phyloP scores from a whole-genome alignment of 2,329 filamentous ascomycete genomes.

The Beauveria bassiana region DNA sequence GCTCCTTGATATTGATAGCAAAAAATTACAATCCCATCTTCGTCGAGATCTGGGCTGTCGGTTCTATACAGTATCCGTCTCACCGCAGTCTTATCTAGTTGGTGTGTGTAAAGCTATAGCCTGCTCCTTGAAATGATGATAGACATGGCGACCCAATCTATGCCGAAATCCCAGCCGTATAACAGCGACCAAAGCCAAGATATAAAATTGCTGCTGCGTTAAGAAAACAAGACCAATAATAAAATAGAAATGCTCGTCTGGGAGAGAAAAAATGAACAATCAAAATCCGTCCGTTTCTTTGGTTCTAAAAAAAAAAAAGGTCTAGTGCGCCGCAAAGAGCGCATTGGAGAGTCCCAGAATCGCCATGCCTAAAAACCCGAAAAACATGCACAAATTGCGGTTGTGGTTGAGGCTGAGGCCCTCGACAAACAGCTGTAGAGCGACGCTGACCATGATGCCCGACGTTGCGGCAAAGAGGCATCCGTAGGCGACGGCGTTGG shows the following conservation, averaged over 20 bases:
- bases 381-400: slow-evolving; percentile 66
- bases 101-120: background rate
- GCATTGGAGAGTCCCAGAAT: slow-evolving; percentile 80
- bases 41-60: background rate
- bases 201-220: background rate
- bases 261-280: too few relatives aligned
- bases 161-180: background rate
- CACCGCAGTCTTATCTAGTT: background rate
- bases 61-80: too few relatives aligned
- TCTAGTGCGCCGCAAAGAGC: slow-evolving; percentile 54
- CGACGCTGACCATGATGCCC: slow-evolving; percentile 93
- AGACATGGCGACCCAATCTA: background rate
- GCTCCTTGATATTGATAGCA: background rate
- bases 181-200: background rate
- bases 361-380: slow-evolving; percentile 81
- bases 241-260: background rate
- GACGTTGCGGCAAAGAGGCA: slow-evolving; percentile 82
- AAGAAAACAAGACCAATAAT: background rate
- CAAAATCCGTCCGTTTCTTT: too few relatives aligned
- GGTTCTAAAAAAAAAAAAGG: background rate
- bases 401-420: slow-evolving; percentile 76
- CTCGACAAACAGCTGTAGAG: slow-evolving; percentile 81
- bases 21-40: background rate
- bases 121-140: background rate
- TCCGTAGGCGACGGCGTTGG: slow-evolving; percentile 58